These are phyloP conservation scores for Alternaria ventricosa DNA, from an alignment of 2,329 filamentous ascomycete genomes.

Conservation along the genomic window DNA sequence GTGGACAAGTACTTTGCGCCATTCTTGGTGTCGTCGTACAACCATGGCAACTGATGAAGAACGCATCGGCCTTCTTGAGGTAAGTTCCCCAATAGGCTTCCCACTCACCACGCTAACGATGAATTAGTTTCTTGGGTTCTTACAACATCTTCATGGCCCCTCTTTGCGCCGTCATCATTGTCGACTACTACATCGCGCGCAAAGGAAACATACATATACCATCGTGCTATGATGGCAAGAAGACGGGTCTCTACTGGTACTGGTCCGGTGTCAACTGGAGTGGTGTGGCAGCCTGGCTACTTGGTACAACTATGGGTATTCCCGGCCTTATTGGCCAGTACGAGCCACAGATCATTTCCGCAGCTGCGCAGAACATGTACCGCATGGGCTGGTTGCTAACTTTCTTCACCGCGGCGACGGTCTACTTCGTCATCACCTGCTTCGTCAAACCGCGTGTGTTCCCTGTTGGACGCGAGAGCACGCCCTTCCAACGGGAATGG, in stretches of 20 bases:
- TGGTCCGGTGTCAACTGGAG: conserved; percentile 42
- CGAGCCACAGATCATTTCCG: conserved; percentile 40
- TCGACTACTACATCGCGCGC: conserved; percentile 48
- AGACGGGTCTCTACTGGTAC: conserved; percentile 40
- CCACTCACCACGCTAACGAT: neutral
- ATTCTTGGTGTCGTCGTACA: conserved; percentile 47
- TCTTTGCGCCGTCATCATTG: conserved; percentile 48
- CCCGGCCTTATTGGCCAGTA: conserved; percentile 43
- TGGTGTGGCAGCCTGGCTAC: conserved; percentile 39
- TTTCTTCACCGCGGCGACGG: conserved; percentile 33
- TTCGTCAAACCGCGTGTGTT: conserved; percentile 27
- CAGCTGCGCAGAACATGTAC: conserved; percentile 45
- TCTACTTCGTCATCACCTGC: conserved; percentile 33
- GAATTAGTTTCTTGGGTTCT: conserved; percentile 49
- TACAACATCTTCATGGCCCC: conserved; percentile 54
- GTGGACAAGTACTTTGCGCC: conserved; percentile 52
- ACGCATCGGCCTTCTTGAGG: conserved; percentile 49
- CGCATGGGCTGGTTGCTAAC: conserved; percentile 46
- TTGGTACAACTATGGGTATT: conserved; percentile 42
- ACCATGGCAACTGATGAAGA: conserved; percentile 54
- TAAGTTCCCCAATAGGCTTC: neutral
- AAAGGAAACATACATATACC: conserved; percentile 53
- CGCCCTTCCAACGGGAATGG: conserved; percentile 25
- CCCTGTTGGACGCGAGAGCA: conserved; percentile 25
- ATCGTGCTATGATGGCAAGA: conserved; percentile 41